A percentile compares a stretch with the other conserved stretches of the same genome.
Evolutionary conservation across 2,329 filamentous ascomycete genomes (phyloP).

Genomic region (Xylaria multiplex): DNA sequence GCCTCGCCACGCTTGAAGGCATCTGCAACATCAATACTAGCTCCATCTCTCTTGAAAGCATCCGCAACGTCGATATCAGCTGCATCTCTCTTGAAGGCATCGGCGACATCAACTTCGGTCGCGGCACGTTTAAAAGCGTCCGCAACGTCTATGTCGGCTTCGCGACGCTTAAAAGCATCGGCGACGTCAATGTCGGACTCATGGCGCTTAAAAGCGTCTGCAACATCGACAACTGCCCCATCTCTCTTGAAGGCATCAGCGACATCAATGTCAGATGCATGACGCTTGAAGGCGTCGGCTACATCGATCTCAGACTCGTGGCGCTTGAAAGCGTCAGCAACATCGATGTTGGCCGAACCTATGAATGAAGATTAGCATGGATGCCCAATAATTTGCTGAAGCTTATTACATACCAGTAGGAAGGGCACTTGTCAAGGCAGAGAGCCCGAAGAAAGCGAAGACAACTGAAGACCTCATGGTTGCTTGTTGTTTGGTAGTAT

Average conservation of each 20-base stretch:
- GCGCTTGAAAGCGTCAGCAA: constrained; percentile 28
- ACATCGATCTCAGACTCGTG: constrained; percentile 14
- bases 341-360: constrained; percentile 18
- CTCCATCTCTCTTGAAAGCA: constrained; percentile 18
- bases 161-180: constrained; percentile 25
- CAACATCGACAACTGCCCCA: constrained; percentile 15
- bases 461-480: constrained; percentile 5
- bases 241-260: constrained; percentile 4
- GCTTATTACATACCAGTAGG: background rate
- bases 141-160: constrained; percentile 19
- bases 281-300: constrained; percentile 26
- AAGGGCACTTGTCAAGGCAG: constrained; percentile 8
- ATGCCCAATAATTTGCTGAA: background rate
- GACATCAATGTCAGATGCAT: constrained; percentile 6
- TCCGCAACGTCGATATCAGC: constrained; percentile 17
- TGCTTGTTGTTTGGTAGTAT: background rate
- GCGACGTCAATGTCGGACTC: constrained; percentile 16
- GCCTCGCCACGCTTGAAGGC: constrained; percentile 22
- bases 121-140: constrained; percentile 27
- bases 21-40: constrained; percentile 19
- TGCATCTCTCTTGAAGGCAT: constrained; percentile 25
- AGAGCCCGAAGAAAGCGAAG: constrained; percentile 11
- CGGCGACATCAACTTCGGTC: constrained; percentile 12
- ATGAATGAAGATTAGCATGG: background rate
- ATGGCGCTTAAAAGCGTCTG: constrained; percentile 23